These are phyloP conservation scores for Kwoniella shandongensis DNA, from an alignment of 768 basidiomycete genomes.

Conservation along the genomic window DNA sequence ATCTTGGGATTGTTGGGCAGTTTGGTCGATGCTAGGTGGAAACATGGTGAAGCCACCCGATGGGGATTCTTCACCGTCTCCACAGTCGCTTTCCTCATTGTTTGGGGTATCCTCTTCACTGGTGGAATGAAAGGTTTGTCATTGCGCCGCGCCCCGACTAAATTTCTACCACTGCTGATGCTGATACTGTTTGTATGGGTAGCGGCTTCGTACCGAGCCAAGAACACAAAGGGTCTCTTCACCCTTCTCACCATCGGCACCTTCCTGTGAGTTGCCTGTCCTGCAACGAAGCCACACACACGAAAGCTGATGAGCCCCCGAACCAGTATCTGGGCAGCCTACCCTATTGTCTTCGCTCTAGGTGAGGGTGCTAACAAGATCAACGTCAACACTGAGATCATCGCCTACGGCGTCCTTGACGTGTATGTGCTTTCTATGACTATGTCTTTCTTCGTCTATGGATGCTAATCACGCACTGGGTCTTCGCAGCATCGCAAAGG, in stretches of 20 bases:
- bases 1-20: constrained; percentile 43
- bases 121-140: constrained; percentile 44
- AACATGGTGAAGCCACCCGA: constrained; percentile 30
- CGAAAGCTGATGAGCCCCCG: constrained; percentile 12
- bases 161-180: neutral
- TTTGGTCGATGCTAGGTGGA: constrained; percentile 30
- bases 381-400: constrained; percentile 49
- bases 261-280: constrained; percentile 27
- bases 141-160: neutral
- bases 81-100: constrained; percentile 41
- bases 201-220: constrained; percentile 44
- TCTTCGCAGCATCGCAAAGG: constrained; percentile 24
- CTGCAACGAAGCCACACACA: constrained; percentile 5
- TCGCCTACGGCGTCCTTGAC: constrained; percentile 51
- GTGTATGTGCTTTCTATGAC: constrained; percentile 31
- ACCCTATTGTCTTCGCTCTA: constrained; percentile 51
- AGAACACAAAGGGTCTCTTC: constrained; percentile 44
- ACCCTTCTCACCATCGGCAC: constrained; percentile 39
- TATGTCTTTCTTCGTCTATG: neutral
- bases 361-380: constrained; percentile 48
- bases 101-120: constrained; percentile 42
- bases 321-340: constrained; percentile 46
- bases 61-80: constrained; percentile 47
- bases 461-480: constrained; percentile 2
- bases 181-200: neutral